Percentiles rank a stretch among this genome's conserved stretches.
Conservation (phyloP, 2,329 filamentous ascomycete species). For the Paramyrothecium roridum region DNA sequence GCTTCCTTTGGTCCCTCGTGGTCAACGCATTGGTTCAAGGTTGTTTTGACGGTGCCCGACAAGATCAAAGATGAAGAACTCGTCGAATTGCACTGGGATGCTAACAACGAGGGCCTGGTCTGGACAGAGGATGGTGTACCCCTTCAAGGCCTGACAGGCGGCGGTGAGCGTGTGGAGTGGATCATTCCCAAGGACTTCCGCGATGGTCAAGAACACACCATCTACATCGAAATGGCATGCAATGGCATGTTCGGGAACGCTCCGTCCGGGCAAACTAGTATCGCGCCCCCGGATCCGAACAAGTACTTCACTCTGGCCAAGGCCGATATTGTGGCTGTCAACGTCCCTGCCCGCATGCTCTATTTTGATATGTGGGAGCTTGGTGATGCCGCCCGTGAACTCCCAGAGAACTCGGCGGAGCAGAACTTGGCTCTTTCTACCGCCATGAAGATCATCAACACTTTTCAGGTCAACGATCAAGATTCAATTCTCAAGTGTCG, state of each 20-base stretch:
- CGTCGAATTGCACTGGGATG: conserved; percentile 96
- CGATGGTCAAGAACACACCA: conserved; percentile 80
- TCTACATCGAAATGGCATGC: conserved; percentile 98
- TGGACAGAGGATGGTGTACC: conserved; percentile 90
- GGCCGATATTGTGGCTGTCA: conserved; percentile 86
- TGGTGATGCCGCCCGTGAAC: conserved; percentile 85
- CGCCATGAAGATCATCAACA: conserved; percentile 84
- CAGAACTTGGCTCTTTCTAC: conserved; percentile 81
- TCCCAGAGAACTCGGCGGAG: conserved; percentile 84
- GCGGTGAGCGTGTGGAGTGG: conserved; percentile 88
- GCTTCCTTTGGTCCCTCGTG: conserved; percentile 88
- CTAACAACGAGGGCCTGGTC: conserved; percentile 88
- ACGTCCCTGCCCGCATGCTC: conserved; percentile 77
- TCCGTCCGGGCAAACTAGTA: conserved; percentile 70
- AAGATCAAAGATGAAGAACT: conserved; percentile 72
- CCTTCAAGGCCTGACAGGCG: conserved; percentile 86
- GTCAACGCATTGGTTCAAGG: conserved; percentile 97
- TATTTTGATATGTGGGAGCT: conserved; percentile 97
- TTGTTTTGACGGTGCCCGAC: conserved; percentile 73
- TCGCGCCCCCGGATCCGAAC: conserved; percentile 86
- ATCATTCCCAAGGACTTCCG: conserved; percentile 77
- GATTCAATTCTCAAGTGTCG: conserved; percentile 77
- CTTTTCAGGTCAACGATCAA: conserved; percentile 77
- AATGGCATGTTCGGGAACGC: conserved; percentile 98
- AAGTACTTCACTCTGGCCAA: conserved; percentile 72